Percentiles rank a stretch among this genome's conserved stretches.
phyloP scores from a whole-genome alignment of 2,329 filamentous ascomycete species.

The Chaetomiaceae sp. region DNA sequence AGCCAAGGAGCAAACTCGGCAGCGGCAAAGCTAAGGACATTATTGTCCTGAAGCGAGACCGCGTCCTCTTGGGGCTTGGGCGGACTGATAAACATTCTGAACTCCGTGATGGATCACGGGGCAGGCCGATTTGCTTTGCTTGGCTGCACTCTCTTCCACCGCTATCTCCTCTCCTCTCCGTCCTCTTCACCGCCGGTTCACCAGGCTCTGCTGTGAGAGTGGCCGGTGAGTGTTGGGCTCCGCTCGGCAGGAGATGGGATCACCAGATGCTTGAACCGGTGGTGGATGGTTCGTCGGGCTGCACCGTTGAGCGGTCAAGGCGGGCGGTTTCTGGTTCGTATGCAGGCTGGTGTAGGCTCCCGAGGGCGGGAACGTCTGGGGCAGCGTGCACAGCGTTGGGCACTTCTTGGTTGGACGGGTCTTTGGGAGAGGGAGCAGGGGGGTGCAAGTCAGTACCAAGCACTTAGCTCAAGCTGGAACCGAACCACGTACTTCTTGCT shows the following conservation, averaged over 20 bases:
- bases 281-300: constrained; percentile 10
- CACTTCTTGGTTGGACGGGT: background rate
- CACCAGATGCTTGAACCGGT: background rate
- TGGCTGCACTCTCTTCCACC: constrained; percentile 7
- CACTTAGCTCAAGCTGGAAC: background rate
- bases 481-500: background rate
- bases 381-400: background rate
- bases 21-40: constrained; percentile 9
- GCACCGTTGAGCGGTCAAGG: constrained; percentile 17
- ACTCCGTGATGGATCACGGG: background rate
- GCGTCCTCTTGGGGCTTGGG: constrained; percentile 10
- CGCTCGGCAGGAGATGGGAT: background rate
- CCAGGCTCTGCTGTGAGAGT: background rate
- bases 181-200: constrained; percentile 15
- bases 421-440: background rate
- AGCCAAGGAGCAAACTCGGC: constrained; percentile 1
- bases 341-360: constrained; percentile 17
- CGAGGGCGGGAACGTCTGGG: constrained; percentile 13
- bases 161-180: background rate
- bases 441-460: background rate
- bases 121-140: constrained; percentile 1
- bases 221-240: background rate
- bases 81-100: constrained; percentile 16
- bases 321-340: constrained; percentile 10
- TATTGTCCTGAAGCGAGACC: constrained; percentile 9